These are phyloP conservation scores for Cyclotella baltica DNA, from an alignment of 108 stramenopile genomes.

Conservation along the genomic window DNA sequence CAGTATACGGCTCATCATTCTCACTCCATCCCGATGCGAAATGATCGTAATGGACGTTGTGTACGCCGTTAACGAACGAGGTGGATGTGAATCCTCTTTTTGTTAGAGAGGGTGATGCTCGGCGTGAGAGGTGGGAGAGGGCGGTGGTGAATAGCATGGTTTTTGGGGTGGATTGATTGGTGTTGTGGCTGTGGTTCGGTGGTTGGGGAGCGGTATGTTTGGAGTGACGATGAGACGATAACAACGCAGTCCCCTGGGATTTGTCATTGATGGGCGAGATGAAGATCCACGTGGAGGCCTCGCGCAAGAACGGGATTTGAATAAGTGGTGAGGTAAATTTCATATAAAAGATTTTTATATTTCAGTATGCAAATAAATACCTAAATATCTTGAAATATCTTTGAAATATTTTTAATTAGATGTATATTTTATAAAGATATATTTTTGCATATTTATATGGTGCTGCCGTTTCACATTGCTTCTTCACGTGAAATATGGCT, in stretches of 20 bases:
- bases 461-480: too few species aligned
- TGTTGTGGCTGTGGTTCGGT: background rate
- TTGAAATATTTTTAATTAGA: too few species aligned
- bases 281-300: background rate
- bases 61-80: background rate
- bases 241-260: too few species aligned
- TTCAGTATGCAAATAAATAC: too few species aligned
- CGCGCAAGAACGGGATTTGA: too few species aligned
- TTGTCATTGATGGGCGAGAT: background rate
- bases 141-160: constrained; percentile 9
- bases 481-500: too few species aligned
- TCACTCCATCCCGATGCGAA: constrained; percentile 19
- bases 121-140: background rate
- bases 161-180: background rate
- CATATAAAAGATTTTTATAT: too few species aligned
- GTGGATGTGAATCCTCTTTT: constrained; percentile 17
- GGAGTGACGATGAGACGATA: background rate
- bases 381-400: too few species aligned
- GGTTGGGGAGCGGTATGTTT: background rate
- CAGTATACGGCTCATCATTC: background rate
- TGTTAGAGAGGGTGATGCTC: background rate
- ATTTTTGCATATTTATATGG: too few species aligned
- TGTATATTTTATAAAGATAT: too few species aligned
- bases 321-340: too few species aligned
- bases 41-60: constrained; percentile 19